A percentile compares a stretch with the other conserved stretches of the same genome.
These are phyloP conservation scores for Exserohilum turcica DNA, from an alignment of 2,329 filamentous ascomycete genomes.

Conservation along the genomic window DNA sequence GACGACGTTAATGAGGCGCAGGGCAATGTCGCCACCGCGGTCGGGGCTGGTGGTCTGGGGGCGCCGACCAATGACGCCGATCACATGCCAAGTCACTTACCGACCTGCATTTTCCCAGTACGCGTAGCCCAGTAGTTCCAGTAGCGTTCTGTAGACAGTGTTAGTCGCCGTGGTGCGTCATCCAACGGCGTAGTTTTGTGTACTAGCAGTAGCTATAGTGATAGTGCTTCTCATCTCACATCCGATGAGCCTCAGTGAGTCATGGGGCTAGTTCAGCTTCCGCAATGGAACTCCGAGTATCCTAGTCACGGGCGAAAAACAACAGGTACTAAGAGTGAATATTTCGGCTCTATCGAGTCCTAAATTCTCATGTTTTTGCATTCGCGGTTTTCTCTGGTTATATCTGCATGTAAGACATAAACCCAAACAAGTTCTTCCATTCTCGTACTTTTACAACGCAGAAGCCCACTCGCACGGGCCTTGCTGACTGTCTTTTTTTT, in stretches of 20 bases:
- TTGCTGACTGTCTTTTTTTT: conserved; percentile 8
- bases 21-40: conserved; percentile 22
- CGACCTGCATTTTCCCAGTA: neutral
- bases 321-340: no score
- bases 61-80: conserved; percentile 23
- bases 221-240: neutral
- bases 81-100: conserved; percentile 20
- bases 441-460: conserved; percentile 31
- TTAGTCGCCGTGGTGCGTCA: no score
- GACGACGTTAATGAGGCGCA: conserved; percentile 26
- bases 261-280: neutral
- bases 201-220: neutral
- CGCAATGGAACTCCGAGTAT: neutral
- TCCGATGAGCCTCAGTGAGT: neutral
- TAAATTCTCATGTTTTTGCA: neutral
- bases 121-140: neutral
- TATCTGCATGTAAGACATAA: neutral
- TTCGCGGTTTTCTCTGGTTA: neutral
- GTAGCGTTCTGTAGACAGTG: neutral
- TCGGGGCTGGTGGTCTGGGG: conserved; percentile 15
- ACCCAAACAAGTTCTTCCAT: conserved; percentile 15
- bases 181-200: neutral
- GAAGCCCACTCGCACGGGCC: conserved; percentile 8
- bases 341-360: no score
- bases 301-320: neutral